Percentiles rank a stretch among this genome's conserved stretches.
phyloP scores from a whole-genome alignment of 352 stramenopile genomes.

The Phytophthora gonapodyides region DNA sequence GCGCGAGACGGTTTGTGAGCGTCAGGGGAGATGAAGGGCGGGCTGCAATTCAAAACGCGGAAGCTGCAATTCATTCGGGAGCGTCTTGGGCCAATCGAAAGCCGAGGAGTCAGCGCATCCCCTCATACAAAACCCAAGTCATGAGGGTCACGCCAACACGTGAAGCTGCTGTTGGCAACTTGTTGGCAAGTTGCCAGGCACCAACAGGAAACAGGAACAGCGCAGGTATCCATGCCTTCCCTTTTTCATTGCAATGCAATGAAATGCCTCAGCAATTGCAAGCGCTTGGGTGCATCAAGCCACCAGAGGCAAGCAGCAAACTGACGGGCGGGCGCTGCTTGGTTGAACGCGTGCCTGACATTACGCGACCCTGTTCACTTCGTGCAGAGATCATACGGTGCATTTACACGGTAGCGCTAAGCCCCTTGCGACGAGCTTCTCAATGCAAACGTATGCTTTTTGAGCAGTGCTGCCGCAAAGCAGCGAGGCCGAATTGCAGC shows the following conservation, averaged over 20 bases:
- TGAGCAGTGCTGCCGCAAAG: too few relatives aligned
- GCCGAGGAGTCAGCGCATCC: conserved; percentile 6
- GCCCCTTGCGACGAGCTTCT: too few relatives aligned
- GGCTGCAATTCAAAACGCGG: conserved; percentile 18
- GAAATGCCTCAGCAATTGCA: too few relatives aligned
- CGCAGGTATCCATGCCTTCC: too few relatives aligned
- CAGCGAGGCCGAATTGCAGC: too few relatives aligned
- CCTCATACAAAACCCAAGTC: conserved; percentile 12
- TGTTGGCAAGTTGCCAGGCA: too few relatives aligned
- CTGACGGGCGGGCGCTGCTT: neutral
- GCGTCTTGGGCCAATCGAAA: conserved; percentile 21
- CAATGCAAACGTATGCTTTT: too few relatives aligned
- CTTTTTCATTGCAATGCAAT: too few relatives aligned
- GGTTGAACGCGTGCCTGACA: neutral
- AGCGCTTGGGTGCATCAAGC: too few relatives aligned
- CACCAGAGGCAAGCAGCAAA: too few relatives aligned
- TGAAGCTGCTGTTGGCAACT: neutral
- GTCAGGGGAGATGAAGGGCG: conserved; percentile 1
- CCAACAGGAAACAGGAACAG: too few relatives aligned
- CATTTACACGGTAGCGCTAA: neutral
- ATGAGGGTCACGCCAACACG: neutral
- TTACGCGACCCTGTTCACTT: neutral
- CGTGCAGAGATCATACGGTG: conserved; percentile 3
- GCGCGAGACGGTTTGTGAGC: conserved; percentile 19
- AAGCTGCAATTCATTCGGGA: conserved; percentile 18